These are phyloP conservation scores for Dioscorea alata DNA, from an alignment of 106 monocot species.

Conservation along the genomic window DNA sequence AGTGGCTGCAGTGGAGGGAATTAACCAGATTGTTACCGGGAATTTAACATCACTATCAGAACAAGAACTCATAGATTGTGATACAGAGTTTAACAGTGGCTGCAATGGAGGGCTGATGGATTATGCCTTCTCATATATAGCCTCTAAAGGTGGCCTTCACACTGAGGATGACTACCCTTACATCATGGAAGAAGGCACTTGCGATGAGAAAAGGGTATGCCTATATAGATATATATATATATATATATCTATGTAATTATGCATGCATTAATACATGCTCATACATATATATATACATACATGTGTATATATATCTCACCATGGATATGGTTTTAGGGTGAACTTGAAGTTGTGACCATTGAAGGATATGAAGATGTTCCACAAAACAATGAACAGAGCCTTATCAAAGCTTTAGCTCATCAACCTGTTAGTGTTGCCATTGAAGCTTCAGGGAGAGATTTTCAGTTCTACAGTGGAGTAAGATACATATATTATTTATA, in stretches of 20 bases:
- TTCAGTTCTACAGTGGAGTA: constrained; percentile 50
- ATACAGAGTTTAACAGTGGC: constrained; percentile 24
- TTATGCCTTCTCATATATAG: constrained; percentile 31
- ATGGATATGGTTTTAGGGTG: constrained; percentile 11
- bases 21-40: constrained; percentile 45
- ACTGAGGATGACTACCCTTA: constrained; percentile 42
- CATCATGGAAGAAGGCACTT: constrained; percentile 34
- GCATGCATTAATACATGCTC: too few species aligned
- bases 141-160: constrained; percentile 20
- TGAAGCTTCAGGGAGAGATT: constrained; percentile 43
- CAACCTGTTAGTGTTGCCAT: constrained; percentile 47
- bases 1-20: constrained; percentile 40
- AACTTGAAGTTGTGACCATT: constrained; percentile 20
- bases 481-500: background rate
- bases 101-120: constrained; percentile 47
- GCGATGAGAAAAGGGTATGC: constrained; percentile 32
- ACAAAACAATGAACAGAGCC: constrained; percentile 20
- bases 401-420: constrained; percentile 34
- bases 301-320: too few species aligned
- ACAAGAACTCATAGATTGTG: constrained; percentile 45
- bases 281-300: too few species aligned
- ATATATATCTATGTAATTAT: too few species aligned
- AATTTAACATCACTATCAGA: constrained; percentile 40
- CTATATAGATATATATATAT: too few species aligned
- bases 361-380: constrained; percentile 41